Base-by-base conservation (phyloP, 441 rosid genomes). In the Erodium texanum region DNA sequence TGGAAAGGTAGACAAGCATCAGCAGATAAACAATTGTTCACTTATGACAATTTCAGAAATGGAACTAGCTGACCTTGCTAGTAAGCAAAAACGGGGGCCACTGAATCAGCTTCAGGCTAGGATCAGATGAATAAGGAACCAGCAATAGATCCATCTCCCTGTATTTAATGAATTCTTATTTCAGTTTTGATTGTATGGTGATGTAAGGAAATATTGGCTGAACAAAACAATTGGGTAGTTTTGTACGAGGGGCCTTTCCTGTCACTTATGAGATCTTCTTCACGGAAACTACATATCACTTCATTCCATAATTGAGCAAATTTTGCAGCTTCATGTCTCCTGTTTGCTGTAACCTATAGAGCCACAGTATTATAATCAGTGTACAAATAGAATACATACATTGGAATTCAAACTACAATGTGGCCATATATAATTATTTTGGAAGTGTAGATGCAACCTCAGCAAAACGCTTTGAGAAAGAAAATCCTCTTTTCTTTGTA, bases 71-170 rank as follows among this genome's bases (percentile, higher is more conserved):
- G 78, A 95, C 99, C 98, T 95, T 95, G 98, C 95, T 92, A 73
- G 98, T 95, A 71, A 95, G 92, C 86, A 90, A 72, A 87, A 95
- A 92, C 0, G 99, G 99, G 54, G 99, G 99, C 99, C 99, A 95
- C 78, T 92, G 99, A 77, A 95, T 95, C 65, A 95, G 70, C 80
- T 87, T 89, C 74, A 95, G 83, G 87, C 93, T 89, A 75, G 92
- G 97, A 74, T 95, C 98, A 15, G 96, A 90, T 63, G 90, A 75
- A 78, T 95, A 95, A 24, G 99, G 99, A 82, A 95, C 98, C 64
- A 95, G 82, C 84, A 95, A 72, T 77, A 92, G 86, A 77, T 95
- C 99, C 99, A 92, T 90, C 83, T 95, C 99, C 85, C 99, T 92
- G 97, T 56, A 76, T 62, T 24, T 79, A 65, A 75, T 38, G 70